phyloP scores from a whole-genome alignment of 768 basidiomycete species.

The Cyclocybe aegerita region DNA sequence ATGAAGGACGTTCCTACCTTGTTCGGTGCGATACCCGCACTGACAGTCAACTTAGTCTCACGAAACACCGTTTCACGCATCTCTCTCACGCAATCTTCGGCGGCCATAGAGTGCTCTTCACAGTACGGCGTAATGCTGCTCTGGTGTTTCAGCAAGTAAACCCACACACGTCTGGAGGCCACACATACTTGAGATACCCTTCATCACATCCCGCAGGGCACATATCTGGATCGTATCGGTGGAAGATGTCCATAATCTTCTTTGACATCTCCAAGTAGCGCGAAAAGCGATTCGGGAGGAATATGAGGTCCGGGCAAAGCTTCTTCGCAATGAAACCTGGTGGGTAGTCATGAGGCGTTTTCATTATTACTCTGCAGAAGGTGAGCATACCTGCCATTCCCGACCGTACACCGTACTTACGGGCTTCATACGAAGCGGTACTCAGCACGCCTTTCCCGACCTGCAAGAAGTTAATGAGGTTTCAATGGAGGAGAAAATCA shows the following conservation, averaged over 20 bases:
- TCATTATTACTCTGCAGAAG: background rate
- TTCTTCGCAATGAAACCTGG: slow-evolving; percentile 90
- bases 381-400: slow-evolving; percentile 82
- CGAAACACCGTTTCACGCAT: slow-evolving; percentile 72
- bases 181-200: slow-evolving; percentile 82
- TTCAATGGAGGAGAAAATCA: slow-evolving; percentile 12
- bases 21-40: slow-evolving; percentile 95
- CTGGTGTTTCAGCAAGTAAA: slow-evolving; percentile 3
- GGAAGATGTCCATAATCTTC: slow-evolving; percentile 67
- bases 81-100: slow-evolving; percentile 74
- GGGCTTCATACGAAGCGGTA: slow-evolving; percentile 91
- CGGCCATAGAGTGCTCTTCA: slow-evolving; percentile 55
- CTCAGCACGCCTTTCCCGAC: slow-evolving; percentile 84
- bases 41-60: slow-evolving; percentile 86
- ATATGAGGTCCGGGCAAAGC: slow-evolving; percentile 85
- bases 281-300: slow-evolving; percentile 56
- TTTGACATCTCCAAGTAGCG: slow-evolving; percentile 71
- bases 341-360: no score
- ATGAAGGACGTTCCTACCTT: slow-evolving; percentile 51
- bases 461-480: slow-evolving; percentile 25
- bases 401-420: slow-evolving; percentile 87
- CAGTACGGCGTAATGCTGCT: slow-evolving; percentile 84
- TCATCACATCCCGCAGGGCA: slow-evolving; percentile 81
- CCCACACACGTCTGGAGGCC: background rate
- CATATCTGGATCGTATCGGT: slow-evolving; percentile 78